phyloP scores from a whole-genome alignment of 805 yeast species.

The Yamadazyma olivae region DNA sequence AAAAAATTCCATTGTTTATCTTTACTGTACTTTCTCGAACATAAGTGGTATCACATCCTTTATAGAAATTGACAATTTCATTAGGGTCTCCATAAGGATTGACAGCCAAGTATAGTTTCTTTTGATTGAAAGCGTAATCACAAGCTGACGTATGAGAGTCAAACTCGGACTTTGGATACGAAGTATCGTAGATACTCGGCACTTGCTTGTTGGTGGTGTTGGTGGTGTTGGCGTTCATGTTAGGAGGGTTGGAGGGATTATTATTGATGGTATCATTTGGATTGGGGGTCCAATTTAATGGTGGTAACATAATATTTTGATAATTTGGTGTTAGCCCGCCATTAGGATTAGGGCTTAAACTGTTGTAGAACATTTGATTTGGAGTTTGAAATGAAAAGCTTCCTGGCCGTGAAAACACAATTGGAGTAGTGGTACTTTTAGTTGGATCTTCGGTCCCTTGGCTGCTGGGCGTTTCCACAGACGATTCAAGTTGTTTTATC shows the following conservation, averaged over 20 bases:
- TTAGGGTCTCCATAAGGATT: conserved; percentile 22
- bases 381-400: conserved; percentile 4
- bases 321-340: not conserved
- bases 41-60: conserved; percentile 42
- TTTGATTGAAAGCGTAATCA: not conserved
- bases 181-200: not conserved
- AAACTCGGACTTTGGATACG: not conserved
- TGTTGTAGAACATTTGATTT: conserved; percentile 27
- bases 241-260: not conserved
- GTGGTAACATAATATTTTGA: conserved; percentile 8
- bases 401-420: not conserved
- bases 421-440: not conserved
- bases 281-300: conserved; percentile 10
- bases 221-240: not conserved
- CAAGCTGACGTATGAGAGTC: not conserved
- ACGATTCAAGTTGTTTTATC: conserved; percentile 44
- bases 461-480: conserved; percentile 1
- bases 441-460: not conserved
- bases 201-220: not conserved
- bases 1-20: conserved; percentile 50
- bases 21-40: conserved; percentile 35
- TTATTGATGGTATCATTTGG: not conserved
- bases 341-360: not conserved
- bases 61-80: conserved; percentile 40
- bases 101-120: conserved; percentile 14